These are phyloP conservation scores for Chimonanthus salicifolius DNA, from an alignment of 164 flowering plant species.

Conservation along the genomic window DNA sequence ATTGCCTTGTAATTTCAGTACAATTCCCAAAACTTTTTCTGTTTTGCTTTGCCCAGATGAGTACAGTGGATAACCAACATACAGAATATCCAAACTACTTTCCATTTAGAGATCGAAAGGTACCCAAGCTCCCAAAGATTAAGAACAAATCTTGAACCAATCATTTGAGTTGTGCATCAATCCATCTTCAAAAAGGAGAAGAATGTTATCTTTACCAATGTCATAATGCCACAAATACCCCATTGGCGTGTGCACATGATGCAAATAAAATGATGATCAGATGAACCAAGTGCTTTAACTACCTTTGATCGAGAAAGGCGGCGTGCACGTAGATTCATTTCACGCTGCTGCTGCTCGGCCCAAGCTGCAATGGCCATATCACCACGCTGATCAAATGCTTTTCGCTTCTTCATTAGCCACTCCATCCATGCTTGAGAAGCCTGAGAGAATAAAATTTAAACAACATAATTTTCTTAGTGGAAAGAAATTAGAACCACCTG, in stretches of 20 bases:
- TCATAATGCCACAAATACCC: not conserved
- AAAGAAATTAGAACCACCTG: not conserved
- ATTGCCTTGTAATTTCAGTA: too few species aligned
- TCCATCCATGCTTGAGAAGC: constrained; percentile 99
- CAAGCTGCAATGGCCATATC: constrained; percentile 97
- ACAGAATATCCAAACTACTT: too few species aligned
- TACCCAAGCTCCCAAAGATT: too few species aligned
- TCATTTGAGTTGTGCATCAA: too few species aligned
- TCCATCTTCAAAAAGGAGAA: too few species aligned
- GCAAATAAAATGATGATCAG: not conserved
- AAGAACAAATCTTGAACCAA: too few species aligned
- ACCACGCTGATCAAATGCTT: constrained; percentile 97
- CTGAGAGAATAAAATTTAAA: constrained; percentile 22
- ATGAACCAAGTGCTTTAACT: constrained; percentile 1
- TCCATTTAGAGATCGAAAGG: too few species aligned
- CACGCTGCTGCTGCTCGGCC: constrained; percentile 98
- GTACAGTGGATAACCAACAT: too few species aligned
- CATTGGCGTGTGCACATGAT: not conserved
- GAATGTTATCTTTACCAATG: too few species aligned
- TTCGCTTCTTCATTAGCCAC: constrained; percentile 84
- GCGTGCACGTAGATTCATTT: constrained; percentile 76
- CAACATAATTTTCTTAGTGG: not conserved
- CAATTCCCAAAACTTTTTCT: too few species aligned
- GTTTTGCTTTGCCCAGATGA: too few species aligned
- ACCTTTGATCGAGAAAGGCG: constrained; percentile 93